Base-by-base conservation (phyloP, 805 yeast genomes). In the Metschnikowia vanudenii region DNA sequence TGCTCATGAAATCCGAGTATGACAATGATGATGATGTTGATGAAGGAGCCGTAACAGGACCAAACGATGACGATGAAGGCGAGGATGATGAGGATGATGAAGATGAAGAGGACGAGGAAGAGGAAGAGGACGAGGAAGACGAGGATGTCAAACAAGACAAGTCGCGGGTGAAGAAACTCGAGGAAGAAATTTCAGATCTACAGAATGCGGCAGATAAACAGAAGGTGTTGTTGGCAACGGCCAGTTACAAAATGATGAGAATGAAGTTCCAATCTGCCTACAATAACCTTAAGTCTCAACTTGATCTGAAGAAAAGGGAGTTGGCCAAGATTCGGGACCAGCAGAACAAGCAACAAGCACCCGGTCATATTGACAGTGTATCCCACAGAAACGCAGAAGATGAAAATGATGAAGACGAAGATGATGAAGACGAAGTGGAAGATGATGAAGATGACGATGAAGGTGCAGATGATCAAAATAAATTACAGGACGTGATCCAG, bases 241-340 rank as follows among this genome's bases (percentile, higher is more conserved):
- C 91, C 3, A 76, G 82, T 41, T 89, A 89, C 61, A 91, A 92
- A 56, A 84, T 92, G 68, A 76, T 94, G 80, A 82, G 84, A 60
- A 86, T 84, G 64, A 84, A 97, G 68, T 87, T 91, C 62, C 76
- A 84, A 57, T 94, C 86, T 53, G 90, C 85, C 42, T 86, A 88
- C 42, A 78, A 76, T 47, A 83, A 91, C 50, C 75, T 94, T 59
- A 83, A 82, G 63, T 82, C 84, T 45, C 96, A 92, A 57, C 75
- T 89, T 49, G 96, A 89, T 45, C 75, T 82, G 59, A 94, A 92
- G 46, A 52, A 54, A 48, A 42, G 59, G 6, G 58, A 54, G 42
- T 49, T 56, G 53, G 52, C 45, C 37, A 50, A 54, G 39, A 37
- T 56, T 24, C 47, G 51, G 29, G 59, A 55, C 39, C 54, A 43